Evolutionary conservation across 768 basidiomycete species (phyloP).

Genomic region (Trametes cinnabarina): DNA sequence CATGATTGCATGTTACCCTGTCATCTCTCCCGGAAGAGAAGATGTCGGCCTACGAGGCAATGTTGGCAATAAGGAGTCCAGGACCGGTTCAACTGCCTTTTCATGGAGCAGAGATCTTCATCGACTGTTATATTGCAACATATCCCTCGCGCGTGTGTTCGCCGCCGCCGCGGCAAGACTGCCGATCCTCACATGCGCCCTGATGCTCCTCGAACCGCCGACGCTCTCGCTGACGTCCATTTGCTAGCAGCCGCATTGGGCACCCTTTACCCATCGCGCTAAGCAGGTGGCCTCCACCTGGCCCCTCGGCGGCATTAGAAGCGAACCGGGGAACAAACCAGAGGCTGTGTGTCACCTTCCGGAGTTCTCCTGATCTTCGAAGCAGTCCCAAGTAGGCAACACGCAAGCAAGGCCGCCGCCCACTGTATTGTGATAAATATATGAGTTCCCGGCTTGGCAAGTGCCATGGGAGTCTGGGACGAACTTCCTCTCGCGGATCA

Average conservation of each 20-base stretch:
- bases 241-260: conserved; percentile 1
- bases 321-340: conserved; percentile 22
- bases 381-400: conserved; percentile 6
- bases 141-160: no score
- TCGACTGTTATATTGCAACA: not conserved
- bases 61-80: not conserved
- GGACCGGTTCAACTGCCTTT: not conserved
- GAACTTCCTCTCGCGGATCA: conserved; percentile 18
- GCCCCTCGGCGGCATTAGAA: conserved; percentile 18
- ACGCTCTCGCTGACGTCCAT: not conserved
- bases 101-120: not conserved
- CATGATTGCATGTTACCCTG: not conserved
- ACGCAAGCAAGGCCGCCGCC: conserved; percentile 14
- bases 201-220: not conserved
- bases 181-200: not conserved
- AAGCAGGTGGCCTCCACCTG: conserved; percentile 11
- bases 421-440: conserved; percentile 15
- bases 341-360: conserved; percentile 18
- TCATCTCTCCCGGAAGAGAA: conserved; percentile 2
- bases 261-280: conserved; percentile 3
- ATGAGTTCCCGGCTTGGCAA: conserved; percentile 10
- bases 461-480: conserved; percentile 13
- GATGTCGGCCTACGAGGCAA: conserved; percentile 1
- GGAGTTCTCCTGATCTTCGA: conserved; percentile 19
- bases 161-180: not conserved